Evolutionary conservation across 208 protist genomes (phyloP).

Genomic region (Endotrypanum monterogeii): DNA sequence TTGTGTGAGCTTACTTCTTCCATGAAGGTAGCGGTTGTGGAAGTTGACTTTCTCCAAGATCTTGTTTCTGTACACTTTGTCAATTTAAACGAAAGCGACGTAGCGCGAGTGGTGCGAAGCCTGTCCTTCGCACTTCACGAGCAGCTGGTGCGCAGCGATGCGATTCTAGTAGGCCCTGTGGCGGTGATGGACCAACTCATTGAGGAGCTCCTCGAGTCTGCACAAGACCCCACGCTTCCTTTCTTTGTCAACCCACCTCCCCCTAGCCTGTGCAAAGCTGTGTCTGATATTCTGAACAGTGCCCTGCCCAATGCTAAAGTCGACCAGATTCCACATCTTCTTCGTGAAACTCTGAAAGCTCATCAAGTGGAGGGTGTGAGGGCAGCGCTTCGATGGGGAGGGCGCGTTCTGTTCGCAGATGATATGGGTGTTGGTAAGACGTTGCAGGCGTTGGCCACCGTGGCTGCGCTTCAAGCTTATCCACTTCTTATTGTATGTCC

Average conservation of each 20-base stretch:
- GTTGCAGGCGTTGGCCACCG: constrained; percentile 61
- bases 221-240: constrained; percentile 11
- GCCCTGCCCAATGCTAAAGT: background rate
- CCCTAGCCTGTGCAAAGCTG: constrained; percentile 1
- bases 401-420: constrained; percentile 68
- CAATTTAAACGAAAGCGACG: constrained; percentile 24
- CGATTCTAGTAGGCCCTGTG: constrained; percentile 14
- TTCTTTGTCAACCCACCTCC: constrained; percentile 34
- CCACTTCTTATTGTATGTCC: constrained; percentile 80
- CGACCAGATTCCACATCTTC: constrained; percentile 24
- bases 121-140: constrained; percentile 37
- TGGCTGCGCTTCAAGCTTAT: constrained; percentile 61
- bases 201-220: constrained; percentile 31
- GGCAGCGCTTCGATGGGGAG: constrained; percentile 47
- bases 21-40: constrained; percentile 44
- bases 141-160: background rate
- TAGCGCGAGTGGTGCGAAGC: background rate
- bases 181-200: constrained; percentile 28
- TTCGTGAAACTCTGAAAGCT: constrained; percentile 32
- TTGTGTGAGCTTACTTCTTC: constrained; percentile 30
- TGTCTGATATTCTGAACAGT: background rate
- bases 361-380: constrained; percentile 74
- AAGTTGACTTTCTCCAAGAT: constrained; percentile 41
- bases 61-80: constrained; percentile 25
- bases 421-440: constrained; percentile 91